A percentile compares a stretch with the other conserved stretches of the same genome.
These are phyloP conservation scores for Alternaria gaisen DNA, from an alignment of 2,329 filamentous ascomycete species.

Conservation along the genomic window DNA sequence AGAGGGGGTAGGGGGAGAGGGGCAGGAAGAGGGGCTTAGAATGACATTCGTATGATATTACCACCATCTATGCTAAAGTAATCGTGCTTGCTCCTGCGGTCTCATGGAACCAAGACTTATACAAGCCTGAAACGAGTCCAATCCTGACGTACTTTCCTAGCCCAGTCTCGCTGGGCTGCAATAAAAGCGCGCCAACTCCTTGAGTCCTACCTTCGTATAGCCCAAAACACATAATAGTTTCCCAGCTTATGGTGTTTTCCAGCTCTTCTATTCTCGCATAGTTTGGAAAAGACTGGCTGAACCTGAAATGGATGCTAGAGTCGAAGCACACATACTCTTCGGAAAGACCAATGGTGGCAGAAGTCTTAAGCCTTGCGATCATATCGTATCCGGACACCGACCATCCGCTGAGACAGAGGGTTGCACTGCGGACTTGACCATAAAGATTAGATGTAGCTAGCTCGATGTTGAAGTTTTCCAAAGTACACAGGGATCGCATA, in stretches of 20 bases:
- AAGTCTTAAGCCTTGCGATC: not conserved
- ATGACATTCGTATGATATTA: not conserved
- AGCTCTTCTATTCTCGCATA: not conserved
- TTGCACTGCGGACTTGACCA: not conserved
- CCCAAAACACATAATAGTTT: not conserved
- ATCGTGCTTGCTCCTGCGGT: not conserved
- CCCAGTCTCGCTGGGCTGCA: not conserved
- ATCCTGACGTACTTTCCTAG: not conserved
- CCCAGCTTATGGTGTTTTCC: not conserved
- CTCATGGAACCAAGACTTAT: not conserved
- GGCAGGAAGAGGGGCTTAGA: slow-evolving; percentile 2
- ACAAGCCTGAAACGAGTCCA: not conserved
- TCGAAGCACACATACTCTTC: too few relatives aligned
- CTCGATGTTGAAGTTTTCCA: not conserved
- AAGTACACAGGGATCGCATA: not conserved
- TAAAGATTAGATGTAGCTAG: not conserved
- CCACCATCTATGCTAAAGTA: not conserved
- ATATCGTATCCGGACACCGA: not conserved
- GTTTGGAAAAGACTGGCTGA: too few relatives aligned
- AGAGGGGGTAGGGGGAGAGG: slow-evolving; percentile 26
- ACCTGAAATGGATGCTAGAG: not conserved
- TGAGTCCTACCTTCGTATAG: too few relatives aligned
- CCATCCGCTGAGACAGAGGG: not conserved
- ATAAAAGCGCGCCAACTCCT: not conserved
- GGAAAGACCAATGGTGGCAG: too few relatives aligned